Evolutionary conservation across 108 stramenopile species (phyloP).

Genomic region (Cyclotella atomus): DNA sequence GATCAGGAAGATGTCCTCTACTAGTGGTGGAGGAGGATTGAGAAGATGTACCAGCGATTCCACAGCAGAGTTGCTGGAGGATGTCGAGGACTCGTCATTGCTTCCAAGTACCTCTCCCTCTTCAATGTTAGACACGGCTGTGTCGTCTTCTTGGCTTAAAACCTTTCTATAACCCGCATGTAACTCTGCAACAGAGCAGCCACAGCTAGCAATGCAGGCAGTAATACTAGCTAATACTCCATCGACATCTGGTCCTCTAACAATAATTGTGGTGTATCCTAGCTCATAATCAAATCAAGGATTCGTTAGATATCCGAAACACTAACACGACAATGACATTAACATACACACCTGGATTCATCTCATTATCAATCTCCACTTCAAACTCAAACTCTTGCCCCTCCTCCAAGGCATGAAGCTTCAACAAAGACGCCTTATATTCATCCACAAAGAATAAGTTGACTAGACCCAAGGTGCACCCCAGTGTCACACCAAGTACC

Average conservation of each 20-base stretch:
- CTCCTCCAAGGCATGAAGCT: conserved; percentile 62
- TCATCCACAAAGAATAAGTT: conserved; percentile 71
- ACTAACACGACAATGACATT: no score
- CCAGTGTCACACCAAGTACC: conserved; percentile 57
- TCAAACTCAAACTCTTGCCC: conserved; percentile 70
- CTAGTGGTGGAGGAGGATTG: conserved; percentile 10
- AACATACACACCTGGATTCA: conserved; percentile 51
- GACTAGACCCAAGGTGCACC: conserved; percentile 70
- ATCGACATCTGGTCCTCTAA: conserved; percentile 74
- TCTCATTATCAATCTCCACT: conserved; percentile 64
- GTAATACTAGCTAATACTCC: conserved; percentile 74
- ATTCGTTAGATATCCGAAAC: no score
- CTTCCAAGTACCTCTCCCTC: not conserved
- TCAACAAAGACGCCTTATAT: conserved; percentile 51
- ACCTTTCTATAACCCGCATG: conserved; percentile 42
- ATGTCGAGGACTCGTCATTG: not conserved
- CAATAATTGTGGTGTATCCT: conserved; percentile 57
- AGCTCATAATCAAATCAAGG: no score
- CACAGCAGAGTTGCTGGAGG: not conserved
- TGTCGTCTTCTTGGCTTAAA: conserved; percentile 5
- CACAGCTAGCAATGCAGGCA: conserved; percentile 50
- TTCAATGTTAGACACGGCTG: not conserved
- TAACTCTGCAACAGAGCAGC: conserved; percentile 67
- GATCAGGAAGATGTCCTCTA: conserved; percentile 67
- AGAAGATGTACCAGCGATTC: conserved; percentile 7